Conservation (phyloP, 352 stramenopile species). For the Pythium sukuiense region DNA sequence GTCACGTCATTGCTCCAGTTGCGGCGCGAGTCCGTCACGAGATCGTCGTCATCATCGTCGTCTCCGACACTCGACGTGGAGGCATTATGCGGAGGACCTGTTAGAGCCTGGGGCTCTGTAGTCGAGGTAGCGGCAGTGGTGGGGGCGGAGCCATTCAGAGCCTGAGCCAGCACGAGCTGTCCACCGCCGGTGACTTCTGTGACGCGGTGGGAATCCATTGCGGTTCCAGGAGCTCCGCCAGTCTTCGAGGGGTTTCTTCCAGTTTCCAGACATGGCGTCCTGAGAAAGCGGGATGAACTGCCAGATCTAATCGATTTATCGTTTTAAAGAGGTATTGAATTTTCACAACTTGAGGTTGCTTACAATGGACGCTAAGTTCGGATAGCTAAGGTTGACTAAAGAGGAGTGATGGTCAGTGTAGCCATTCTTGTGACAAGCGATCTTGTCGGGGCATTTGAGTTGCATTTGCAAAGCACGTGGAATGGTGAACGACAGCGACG, state of each 20-base stretch:
- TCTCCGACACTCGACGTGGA: background rate
- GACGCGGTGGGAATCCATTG: slow-evolving; percentile 5
- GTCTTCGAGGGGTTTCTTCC: slow-evolving; percentile 24
- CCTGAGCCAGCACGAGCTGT: background rate
- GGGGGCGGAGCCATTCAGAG: background rate
- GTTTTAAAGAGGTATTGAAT: background rate
- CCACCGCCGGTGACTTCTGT: background rate
- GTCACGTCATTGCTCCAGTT: slow-evolving; percentile 58
- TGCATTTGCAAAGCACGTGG: background rate
- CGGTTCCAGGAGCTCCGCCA: slow-evolving; percentile 21
- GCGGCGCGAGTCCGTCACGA: slow-evolving; percentile 41
- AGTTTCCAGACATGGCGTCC: slow-evolving; percentile 3
- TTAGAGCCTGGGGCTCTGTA: background rate
- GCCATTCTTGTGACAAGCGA: background rate
- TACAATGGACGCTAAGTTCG: background rate
- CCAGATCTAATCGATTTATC: background rate
- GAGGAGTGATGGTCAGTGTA: slow-evolving; percentile 1
- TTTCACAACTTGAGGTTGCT: background rate
- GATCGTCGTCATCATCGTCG: slow-evolving; percentile 33
- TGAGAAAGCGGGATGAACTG: too few species aligned
- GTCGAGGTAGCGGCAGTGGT: slow-evolving; percentile 2
- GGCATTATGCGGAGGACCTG: background rate
- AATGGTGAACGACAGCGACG: background rate
- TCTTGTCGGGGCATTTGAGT: too few species aligned
- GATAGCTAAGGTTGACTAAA: background rate